phyloP scores from a whole-genome alignment of 148 eudicot species.

The Tetragonia tetragonoides region DNA sequence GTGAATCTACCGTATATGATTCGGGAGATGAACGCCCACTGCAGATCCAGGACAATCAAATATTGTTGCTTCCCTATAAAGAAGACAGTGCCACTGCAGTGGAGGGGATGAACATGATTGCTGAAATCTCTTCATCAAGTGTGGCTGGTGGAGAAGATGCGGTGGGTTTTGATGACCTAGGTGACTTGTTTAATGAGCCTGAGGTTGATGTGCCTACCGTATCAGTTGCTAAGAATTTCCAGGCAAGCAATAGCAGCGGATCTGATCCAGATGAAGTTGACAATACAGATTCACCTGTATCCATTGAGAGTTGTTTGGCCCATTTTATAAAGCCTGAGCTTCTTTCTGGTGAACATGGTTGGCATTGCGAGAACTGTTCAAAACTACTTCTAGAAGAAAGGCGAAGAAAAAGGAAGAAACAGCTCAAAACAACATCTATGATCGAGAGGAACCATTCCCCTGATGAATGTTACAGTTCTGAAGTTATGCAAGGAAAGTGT shows the following conservation, averaged over 20 bases:
- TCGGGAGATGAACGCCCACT: slow-evolving; percentile 43
- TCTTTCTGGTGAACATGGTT: slow-evolving; percentile 74
- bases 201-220: slow-evolving; percentile 40
- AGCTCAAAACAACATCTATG: slow-evolving; percentile 22
- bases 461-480: slow-evolving; percentile 30
- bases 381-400: slow-evolving; percentile 47
- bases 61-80: slow-evolving; percentile 58
- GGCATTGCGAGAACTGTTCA: slow-evolving; percentile 95
- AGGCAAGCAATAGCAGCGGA: slow-evolving; percentile 48
- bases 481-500: slow-evolving; percentile 12
- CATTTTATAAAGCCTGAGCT: slow-evolving; percentile 73
- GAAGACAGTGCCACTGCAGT: slow-evolving; percentile 36
- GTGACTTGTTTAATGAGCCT: slow-evolving; percentile 79
- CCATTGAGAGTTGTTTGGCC: slow-evolving; percentile 79
- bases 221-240: slow-evolving; percentile 21
- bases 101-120: slow-evolving; percentile 32
- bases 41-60: slow-evolving; percentile 49
- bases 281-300: slow-evolving; percentile 70
- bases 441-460: slow-evolving; percentile 19
- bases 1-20: slow-evolving; percentile 29
- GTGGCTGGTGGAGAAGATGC: slow-evolving; percentile 44
- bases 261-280: slow-evolving; percentile 94
- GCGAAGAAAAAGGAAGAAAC: slow-evolving; percentile 37
- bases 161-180: slow-evolving; percentile 65
- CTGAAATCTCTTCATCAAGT: slow-evolving; percentile 36